These are phyloP conservation scores for Staphylotrichum longicolle DNA, from an alignment of 495 filamentous ascomycete genomes.

Conservation along the genomic window DNA sequence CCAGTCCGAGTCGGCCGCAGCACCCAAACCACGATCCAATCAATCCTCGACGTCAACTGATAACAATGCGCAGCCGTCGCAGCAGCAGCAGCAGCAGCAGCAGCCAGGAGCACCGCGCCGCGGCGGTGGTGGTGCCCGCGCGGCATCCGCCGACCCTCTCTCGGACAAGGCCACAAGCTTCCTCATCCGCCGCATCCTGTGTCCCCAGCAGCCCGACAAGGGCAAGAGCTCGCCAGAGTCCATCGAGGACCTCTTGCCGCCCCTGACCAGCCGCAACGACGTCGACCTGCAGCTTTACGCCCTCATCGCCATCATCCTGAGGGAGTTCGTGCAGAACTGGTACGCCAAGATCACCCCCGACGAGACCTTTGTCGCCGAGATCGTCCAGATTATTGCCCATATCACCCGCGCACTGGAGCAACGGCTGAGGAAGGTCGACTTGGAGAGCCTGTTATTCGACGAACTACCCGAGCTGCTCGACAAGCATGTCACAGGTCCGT, in stretches of 20 bases:
- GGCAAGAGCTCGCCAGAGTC: constrained; percentile 44
- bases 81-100: not conserved
- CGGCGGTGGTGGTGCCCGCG: constrained; percentile 33
- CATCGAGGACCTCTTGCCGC: constrained; percentile 79
- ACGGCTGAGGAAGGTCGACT: constrained; percentile 74
- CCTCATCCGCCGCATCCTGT: constrained; percentile 53
- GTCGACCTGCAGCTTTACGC: constrained; percentile 91
- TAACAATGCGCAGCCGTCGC: not conserved
- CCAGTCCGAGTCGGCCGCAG: constrained; percentile 15
- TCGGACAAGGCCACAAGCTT: constrained; percentile 52
- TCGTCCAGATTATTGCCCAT: constrained; percentile 84
- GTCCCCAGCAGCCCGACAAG: constrained; percentile 47
- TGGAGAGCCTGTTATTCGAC: constrained; percentile 80
- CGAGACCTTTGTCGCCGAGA: constrained; percentile 78
- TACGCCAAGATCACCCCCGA: constrained; percentile 90
- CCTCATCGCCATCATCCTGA: constrained; percentile 79
- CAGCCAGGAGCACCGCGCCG: constrained; percentile 28
- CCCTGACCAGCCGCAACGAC: constrained; percentile 87
- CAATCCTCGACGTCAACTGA: constrained; percentile 9
- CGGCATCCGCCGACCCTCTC: constrained; percentile 41
- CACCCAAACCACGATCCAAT: constrained; percentile 12
- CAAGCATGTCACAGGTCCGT: constrained; percentile 74
- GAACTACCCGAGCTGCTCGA: constrained; percentile 82
- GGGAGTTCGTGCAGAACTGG: constrained; percentile 88
- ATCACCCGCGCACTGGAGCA: constrained; percentile 84